Base-by-base conservation (phyloP, 176 grass and related monocot species). In the Saccharum spontaneum region DNA sequence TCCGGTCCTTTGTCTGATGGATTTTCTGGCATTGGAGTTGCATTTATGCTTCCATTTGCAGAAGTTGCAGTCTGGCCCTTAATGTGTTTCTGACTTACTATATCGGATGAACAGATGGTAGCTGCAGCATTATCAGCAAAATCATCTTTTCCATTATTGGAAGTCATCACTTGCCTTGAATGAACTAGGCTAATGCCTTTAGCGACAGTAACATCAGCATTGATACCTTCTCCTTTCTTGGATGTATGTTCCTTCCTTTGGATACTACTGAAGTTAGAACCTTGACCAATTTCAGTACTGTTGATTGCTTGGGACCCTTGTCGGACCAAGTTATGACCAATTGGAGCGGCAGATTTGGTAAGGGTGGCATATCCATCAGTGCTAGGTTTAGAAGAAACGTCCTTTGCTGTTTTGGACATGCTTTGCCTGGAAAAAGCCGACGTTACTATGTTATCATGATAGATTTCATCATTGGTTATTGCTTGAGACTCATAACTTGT, bases 241-340 rank as follows among this genome's bases (percentile, higher is more conserved):
- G 46, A 59, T 77, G 34, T 57, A 54, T 79, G 37, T 61, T 67
- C 57, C 39, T 90, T 26, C 6, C 40, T 63, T 81, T 0, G 49
- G 13, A 40, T 18, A 24, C 12, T 41, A 77, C 7, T 77, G 50
- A 60, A 11, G 20, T 60, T 60, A 4, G 6, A 62, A 52, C 9
- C 46, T 70, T 60, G 30, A 70, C 76, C 16, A 33, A 66, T 64
- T 76, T 81, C 82, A 76, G 82, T 69, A 43, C 30, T 40, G 15
- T 23, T 71, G 57, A 83, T 71, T 46, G 55, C 71, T 79, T 2
- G 73, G 13, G 73, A 86, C 17, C 84, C 84, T 67, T 83, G 45
- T 16, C 26, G 75, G 22, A 61, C 68, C 57, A 87, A 74, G 48
- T 67, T 76, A 43, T 43, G 69, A 84, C 14, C 60, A 45, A 37